These are phyloP conservation scores for Earliella scabrosa DNA, from an alignment of 1,284 basidiomycete genomes.

Conservation along the genomic window DNA sequence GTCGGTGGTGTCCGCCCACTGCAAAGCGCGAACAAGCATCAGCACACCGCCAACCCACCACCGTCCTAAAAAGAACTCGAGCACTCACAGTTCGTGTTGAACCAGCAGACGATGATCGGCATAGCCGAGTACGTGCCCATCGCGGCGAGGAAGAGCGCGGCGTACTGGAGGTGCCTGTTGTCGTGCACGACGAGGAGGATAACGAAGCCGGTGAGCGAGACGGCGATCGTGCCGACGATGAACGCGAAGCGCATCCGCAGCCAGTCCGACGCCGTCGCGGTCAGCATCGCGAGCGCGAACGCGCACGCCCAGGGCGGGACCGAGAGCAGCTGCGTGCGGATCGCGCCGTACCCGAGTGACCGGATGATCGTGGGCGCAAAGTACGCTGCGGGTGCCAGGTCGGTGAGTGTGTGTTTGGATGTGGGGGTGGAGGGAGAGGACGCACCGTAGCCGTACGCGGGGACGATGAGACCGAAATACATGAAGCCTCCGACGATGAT, in stretches of 20 bases:
- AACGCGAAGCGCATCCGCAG: conserved; percentile 34
- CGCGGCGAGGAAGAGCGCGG: conserved; percentile 36
- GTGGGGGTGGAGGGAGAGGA: not conserved
- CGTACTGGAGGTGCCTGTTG: conserved; percentile 35
- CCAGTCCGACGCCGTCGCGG: conserved; percentile 31
- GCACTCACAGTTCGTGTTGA: conserved; percentile 35
- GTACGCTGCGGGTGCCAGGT: conserved; percentile 26
- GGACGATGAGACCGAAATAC: conserved; percentile 38
- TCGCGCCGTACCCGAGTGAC: conserved; percentile 46
- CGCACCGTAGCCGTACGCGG: conserved; percentile 36
- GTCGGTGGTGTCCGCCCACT: conserved; percentile 36
- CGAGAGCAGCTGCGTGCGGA: conserved; percentile 54
- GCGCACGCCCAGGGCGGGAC: conserved; percentile 51
- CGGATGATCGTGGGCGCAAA: conserved; percentile 41
- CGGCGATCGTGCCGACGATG: conserved; percentile 27
- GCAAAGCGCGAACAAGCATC: too few species aligned
- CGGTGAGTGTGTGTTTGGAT: not conserved
- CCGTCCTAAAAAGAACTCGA: too few species aligned
- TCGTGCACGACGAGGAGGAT: conserved; percentile 35
- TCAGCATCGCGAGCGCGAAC: conserved; percentile 36
- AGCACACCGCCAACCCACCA: too few species aligned
- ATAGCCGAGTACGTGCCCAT: conserved; percentile 37
- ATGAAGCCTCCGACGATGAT: conserved; percentile 37
- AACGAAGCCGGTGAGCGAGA: conserved; percentile 33
- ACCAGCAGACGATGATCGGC: conserved; percentile 39